These are phyloP conservation scores for Glycine latifolia DNA, from an alignment of 306 rosid genomes.

Conservation along the genomic window DNA sequence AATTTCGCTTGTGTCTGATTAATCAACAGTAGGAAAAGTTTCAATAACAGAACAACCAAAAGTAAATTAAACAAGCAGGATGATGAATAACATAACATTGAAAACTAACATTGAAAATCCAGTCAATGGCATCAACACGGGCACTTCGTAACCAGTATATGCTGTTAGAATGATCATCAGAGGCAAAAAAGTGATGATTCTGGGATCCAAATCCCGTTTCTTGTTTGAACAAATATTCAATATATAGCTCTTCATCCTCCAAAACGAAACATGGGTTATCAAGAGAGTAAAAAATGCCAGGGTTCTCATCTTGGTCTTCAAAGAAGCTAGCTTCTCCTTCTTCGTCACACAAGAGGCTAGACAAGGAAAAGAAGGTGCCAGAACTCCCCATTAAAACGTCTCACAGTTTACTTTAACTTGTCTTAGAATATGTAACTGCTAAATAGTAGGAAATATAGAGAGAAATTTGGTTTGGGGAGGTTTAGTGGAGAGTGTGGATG, in stretches of 20 bases:
- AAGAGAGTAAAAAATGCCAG: constrained; percentile 23
- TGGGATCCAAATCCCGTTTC: constrained; percentile 64
- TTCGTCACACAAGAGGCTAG: constrained; percentile 63
- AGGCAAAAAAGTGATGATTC: constrained; percentile 25
- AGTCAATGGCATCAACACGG: constrained; percentile 72
- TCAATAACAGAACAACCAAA: constrained; percentile 34
- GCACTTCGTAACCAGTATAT: constrained; percentile 58
- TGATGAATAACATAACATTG: constrained; percentile 25
- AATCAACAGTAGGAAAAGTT: constrained; percentile 6
- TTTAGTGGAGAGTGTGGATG: constrained; percentile 44
- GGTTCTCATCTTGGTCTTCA: constrained; percentile 38
- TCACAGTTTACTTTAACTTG: constrained; percentile 14
- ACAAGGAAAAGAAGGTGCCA: constrained; percentile 54
- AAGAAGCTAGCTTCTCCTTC: constrained; percentile 62
- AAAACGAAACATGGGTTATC: constrained; percentile 44
- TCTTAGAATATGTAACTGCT: constrained; percentile 47
- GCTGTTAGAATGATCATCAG: constrained; percentile 43
- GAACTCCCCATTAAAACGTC: constrained; percentile 61
- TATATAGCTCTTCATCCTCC: constrained; percentile 70
- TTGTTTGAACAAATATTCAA: constrained; percentile 63
- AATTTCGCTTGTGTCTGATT: constrained; percentile 68
- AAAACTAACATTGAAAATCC: constrained; percentile 89
- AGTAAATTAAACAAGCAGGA: neutral
- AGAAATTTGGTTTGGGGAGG: constrained; percentile 17
- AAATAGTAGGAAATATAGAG: constrained; percentile 37